phyloP scores from a whole-genome alignment of 805 yeast genomes.

The Ogataea polymorpha region DNA sequence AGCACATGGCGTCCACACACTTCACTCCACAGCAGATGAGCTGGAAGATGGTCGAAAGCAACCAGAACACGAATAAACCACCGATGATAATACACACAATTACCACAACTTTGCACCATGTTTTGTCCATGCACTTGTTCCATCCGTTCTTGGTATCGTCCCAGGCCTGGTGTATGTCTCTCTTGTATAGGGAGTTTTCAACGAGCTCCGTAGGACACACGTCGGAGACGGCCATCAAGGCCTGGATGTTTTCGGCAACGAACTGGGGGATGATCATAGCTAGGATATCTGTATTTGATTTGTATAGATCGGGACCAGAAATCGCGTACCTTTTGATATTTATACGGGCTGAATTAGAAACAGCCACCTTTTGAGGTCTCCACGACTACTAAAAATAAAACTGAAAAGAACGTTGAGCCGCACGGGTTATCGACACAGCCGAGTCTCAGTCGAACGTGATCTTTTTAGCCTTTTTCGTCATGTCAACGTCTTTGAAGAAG shows the following conservation, averaged over 20 bases:
- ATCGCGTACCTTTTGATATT: not conserved
- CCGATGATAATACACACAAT: conserved; percentile 70
- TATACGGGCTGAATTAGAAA: not conserved
- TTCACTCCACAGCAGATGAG: conserved; percentile 58
- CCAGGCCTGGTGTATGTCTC: conserved; percentile 10
- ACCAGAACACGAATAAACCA: conserved; percentile 50
- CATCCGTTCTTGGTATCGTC: conserved; percentile 36
- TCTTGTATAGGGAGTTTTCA: conserved; percentile 12
- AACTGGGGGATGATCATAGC: conserved; percentile 21
- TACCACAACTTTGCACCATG: conserved; percentile 70
- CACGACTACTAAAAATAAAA: conserved; percentile 6
- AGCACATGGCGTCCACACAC: conserved; percentile 50
- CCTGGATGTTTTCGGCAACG: conserved; percentile 19
- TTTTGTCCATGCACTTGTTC: conserved; percentile 80
- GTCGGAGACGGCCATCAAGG: conserved; percentile 9
- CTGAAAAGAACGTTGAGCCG: conserved; percentile 1
- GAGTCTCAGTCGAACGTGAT: conserved; percentile 63
- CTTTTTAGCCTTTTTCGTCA: conserved; percentile 81
- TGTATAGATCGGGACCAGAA: conserved; percentile 1
- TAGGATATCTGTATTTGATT: not conserved
- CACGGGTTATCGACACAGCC: conserved; percentile 3
- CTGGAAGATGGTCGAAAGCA: conserved; percentile 50
- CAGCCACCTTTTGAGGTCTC: conserved; percentile 14
- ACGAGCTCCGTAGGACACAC: conserved; percentile 24
- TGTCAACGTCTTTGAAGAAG: conserved; percentile 88